Base-by-base conservation (phyloP, 345 rosid species). In the Eucalyptus leucophloia region DNA sequence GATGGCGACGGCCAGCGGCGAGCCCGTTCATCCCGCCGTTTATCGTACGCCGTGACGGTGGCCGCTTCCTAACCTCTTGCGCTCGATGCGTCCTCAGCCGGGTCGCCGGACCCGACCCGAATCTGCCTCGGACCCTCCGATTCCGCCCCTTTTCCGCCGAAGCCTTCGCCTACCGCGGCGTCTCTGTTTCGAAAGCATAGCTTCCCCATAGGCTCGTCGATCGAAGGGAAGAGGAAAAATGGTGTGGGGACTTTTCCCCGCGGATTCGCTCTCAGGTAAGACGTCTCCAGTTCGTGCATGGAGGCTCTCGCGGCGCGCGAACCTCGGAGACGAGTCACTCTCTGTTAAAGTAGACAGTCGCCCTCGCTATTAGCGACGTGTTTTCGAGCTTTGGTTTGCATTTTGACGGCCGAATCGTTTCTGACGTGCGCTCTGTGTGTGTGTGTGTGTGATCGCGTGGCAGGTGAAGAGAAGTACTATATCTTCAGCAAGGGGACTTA, bases 221-320 rank as follows among this genome's bases (percentile, higher is more conserved):
- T 14, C 40, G 45, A 32, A 50, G 88, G 88, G 47, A 4, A 49
- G 88, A n/a, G 54, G 54, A n/a, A 87, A 21, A 40, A 97, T 97
- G 99, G 98, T 97, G 82, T 97, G 99, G 98, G 95, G 93, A 87
- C 91, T 96, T 89, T 92, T 95, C 89, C 97, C 99, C 58, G 93
- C 87, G 85, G 99, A 95, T 91, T 93, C 96, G 87, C 95, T 92
- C 40, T 92, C 96, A 95, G 98, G 98, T 93, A 72, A 72, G 50
- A 47, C 56, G 56, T 30, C 32, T 47, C 47, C 53, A 5, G 47
- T 56, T 65, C 53, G 58, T 23, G 60, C 87, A 8, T 16, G 53
- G 58, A 49, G 30, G 30, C 47, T 37, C 85, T 40, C 47, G 7
- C 47, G 24, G 83, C 24, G 30, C 42, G 28, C 1, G 83, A 37